Evolutionary conservation across 2,329 filamentous ascomycete species (phyloP), one percentile per base, ranked within the genome.

Genomic region (Ceratocystis eucalypticola): DNA sequence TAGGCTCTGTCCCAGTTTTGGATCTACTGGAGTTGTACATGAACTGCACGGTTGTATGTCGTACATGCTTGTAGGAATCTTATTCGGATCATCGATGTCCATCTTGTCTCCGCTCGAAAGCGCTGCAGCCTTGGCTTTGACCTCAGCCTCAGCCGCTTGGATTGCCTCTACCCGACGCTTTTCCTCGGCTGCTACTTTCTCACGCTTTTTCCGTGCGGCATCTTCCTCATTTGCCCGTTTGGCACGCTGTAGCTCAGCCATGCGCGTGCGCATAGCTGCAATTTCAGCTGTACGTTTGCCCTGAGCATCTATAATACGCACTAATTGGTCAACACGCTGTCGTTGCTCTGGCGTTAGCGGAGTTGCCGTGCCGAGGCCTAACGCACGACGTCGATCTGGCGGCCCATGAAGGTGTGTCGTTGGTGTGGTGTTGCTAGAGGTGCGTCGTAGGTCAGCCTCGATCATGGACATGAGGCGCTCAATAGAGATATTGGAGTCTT

Each of bases 171-270:
- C 67, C 5, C 64, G 72, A 53, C 70, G 72, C 63, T 70, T 75
- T 70, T 71, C 72, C 73, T 75, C 77, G 72, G 70, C 74, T 71
- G 73, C 74, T 69, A 70, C 73, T 71, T 72, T 76, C 70, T 75
- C 70, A 20, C 72, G 75, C 70, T 77, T 79, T 70, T 80, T 79
- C 73, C 80, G 78, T 7, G 79, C 79, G 67, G 75, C 77, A 70
- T 68, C 67, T 37, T 68, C 67, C n/a, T 68, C 67, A 44, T 63
- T 64, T 25, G 67, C 67, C 7, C 67, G 67, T 30, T 77, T 80
- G 33, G 80, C 80, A 66, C 80, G 74, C 20, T 75, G 75, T 3
- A 82, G 74, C 70, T 81, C 79, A 66, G 80, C 77, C 2, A 81
- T 72, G 8, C 78, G 76, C 64, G 70, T 71, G 65, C 70, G 70